A percentile compares a stretch with the other conserved stretches of the same genome.
Conservation (phyloP, 306 rosid genomes). For the Quercus engelmannii region DNA sequence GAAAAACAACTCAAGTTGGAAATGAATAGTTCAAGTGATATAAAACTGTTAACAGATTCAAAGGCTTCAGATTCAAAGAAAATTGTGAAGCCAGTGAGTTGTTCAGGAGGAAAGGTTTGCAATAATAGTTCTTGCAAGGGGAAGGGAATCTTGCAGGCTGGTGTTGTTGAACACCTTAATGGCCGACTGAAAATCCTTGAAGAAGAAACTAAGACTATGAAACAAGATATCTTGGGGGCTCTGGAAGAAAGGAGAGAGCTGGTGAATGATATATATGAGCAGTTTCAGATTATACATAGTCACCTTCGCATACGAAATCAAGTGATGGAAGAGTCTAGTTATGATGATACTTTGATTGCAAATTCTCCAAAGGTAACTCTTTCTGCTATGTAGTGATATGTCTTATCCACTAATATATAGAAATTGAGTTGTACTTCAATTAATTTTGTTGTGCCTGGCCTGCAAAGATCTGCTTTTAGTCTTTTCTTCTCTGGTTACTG, state of each 20-base stretch:
- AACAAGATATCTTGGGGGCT: conserved; percentile 24
- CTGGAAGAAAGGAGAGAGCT: conserved; percentile 34
- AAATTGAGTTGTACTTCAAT: too few relatives aligned
- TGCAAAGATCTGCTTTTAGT: too few relatives aligned
- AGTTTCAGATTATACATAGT: conserved; percentile 22
- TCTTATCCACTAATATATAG: too few relatives aligned
- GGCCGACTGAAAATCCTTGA: conserved; percentile 39
- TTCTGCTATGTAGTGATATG: not conserved
- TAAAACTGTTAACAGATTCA: not conserved
- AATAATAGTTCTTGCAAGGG: not conserved
- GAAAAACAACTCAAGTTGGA: conserved; percentile 1
- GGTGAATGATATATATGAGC: conserved; percentile 31
- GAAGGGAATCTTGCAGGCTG: conserved; percentile 16
- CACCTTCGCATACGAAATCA: conserved; percentile 4
- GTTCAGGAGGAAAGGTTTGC: not conserved
- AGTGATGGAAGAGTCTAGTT: conserved; percentile 7
- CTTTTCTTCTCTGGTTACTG: too few relatives aligned
- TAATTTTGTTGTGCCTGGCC: too few relatives aligned
- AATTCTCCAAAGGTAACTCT: conserved; percentile 13
- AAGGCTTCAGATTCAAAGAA: not conserved
- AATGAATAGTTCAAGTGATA: not conserved
- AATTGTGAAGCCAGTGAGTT: not conserved
- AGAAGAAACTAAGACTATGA: conserved; percentile 43
- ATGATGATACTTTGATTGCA: not conserved
- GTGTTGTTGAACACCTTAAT: conserved; percentile 29